These are phyloP conservation scores for Lasiodiplodia hormozganensis DNA, from an alignment of 2,329 filamentous ascomycete genomes.

Conservation along the genomic window DNA sequence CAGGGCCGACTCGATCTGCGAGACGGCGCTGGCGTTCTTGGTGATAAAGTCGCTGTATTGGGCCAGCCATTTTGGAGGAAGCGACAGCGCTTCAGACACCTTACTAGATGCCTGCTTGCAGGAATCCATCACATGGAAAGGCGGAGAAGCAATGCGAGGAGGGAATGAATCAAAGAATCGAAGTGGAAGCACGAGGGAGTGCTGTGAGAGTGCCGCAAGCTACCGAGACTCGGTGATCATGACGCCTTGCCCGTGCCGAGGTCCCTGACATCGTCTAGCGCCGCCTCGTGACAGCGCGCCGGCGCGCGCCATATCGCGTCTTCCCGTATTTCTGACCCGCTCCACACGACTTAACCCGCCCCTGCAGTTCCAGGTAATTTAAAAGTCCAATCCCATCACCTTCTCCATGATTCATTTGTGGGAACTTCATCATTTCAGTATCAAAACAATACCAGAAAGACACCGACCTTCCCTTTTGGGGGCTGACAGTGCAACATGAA, in stretches of 20 bases:
- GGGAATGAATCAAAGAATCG: background rate
- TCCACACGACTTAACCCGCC: background rate
- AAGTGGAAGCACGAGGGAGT: background rate
- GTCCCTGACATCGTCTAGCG: background rate
- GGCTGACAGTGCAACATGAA: conserved; percentile 9
- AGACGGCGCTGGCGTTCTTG: conserved; percentile 91
- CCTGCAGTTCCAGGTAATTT: background rate
- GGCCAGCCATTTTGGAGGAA: conserved; percentile 70
- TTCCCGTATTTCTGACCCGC: background rate
- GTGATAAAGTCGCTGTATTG: conserved; percentile 91
- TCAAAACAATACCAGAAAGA: background rate
- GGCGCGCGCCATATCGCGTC: conserved; percentile 6
- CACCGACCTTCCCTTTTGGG: conserved; percentile 2
- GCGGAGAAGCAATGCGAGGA: background rate
- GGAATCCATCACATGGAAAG: conserved; percentile 32
- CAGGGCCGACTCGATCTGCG: conserved; percentile 92
- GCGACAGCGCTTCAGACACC: conserved; percentile 58
- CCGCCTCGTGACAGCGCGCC: conserved; percentile 19
- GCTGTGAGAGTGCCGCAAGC: background rate
- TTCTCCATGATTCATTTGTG: background rate
- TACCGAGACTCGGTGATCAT: conserved; percentile 15
- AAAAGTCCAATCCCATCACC: background rate
- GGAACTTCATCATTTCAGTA: too few relatives aligned
- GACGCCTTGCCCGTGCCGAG: conserved; percentile 26
- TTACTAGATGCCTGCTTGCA: conserved; percentile 48